Percentiles rank a stretch among this genome's conserved stretches.
Conservation (phyloP, 1,284 basidiomycete genomes). For the Inonotus hispidus region DNA sequence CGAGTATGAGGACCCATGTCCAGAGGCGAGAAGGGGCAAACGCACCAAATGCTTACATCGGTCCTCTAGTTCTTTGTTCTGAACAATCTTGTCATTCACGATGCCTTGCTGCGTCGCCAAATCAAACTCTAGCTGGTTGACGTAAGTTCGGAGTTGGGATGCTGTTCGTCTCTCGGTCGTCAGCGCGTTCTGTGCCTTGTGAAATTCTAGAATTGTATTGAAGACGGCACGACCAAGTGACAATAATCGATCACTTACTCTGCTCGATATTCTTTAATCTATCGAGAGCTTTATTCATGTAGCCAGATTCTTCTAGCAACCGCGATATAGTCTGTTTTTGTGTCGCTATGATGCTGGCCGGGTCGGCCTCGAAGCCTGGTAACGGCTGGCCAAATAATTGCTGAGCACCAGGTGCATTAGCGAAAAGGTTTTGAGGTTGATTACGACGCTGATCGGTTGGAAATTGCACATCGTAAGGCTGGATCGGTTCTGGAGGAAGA, state of each 20-base stretch:
- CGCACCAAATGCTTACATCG: slow-evolving; percentile 12
- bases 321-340: slow-evolving; percentile 18
- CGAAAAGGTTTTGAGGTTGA: background rate
- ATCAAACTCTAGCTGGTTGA: slow-evolving; percentile 15
- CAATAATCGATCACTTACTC: background rate
- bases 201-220: slow-evolving; percentile 9
- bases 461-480: slow-evolving; percentile 8
- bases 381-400: background rate
- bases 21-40: background rate
- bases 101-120: slow-evolving; percentile 7
- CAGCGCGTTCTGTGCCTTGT: slow-evolving; percentile 15
- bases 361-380: slow-evolving; percentile 4
- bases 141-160: slow-evolving; percentile 11
- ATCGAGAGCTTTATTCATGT: slow-evolving; percentile 16
- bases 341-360: slow-evolving; percentile 8
- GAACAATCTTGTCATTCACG: slow-evolving; percentile 11
- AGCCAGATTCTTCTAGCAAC: slow-evolving; percentile 14
- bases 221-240: background rate
- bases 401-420: background rate
- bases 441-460: background rate
- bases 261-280: slow-evolving; percentile 13
- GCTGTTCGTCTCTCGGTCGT: slow-evolving; percentile 14
- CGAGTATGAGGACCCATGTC: background rate
- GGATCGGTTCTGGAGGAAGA: slow-evolving; percentile 1
- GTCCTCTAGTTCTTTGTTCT: slow-evolving; percentile 14